phyloP scores from a whole-genome alignment of 2,329 filamentous ascomycete species.

The Cytospora leucostoma region DNA sequence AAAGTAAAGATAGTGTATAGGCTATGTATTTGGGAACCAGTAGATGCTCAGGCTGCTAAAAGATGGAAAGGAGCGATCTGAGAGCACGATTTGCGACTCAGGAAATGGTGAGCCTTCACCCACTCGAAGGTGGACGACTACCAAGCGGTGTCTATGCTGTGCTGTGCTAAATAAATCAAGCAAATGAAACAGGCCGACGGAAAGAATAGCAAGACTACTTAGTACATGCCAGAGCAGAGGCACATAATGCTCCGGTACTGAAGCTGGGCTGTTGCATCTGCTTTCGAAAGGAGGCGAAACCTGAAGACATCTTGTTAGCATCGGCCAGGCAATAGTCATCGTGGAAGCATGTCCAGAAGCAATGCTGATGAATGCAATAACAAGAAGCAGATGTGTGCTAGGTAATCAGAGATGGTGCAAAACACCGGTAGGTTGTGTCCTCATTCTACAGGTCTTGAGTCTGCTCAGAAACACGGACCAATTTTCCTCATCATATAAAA shows the following conservation, averaged over 20 bases:
- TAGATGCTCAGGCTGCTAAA: not conserved
- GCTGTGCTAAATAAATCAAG: not conserved
- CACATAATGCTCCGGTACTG: not conserved
- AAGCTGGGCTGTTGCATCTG: not conserved
- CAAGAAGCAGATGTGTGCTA: not conserved
- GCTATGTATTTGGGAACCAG: not conserved
- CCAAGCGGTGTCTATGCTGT: not conserved
- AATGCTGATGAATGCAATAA: not conserved
- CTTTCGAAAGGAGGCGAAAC: too few relatives aligned
- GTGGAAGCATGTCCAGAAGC: not conserved
- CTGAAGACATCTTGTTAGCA: not conserved
- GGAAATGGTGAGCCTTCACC: not conserved
- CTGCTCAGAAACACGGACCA: slow-evolving; percentile 84
- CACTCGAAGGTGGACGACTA: not conserved
- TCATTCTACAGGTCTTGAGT: slow-evolving; percentile 69
- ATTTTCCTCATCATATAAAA: slow-evolving; percentile 67
- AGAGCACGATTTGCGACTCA: not conserved
- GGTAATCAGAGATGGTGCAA: slow-evolving; percentile 39
- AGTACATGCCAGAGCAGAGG: not conserved
- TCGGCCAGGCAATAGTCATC: too few relatives aligned
- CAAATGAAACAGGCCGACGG: not conserved
- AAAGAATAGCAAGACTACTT: not conserved
- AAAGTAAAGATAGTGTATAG: not conserved
- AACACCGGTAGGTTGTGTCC: slow-evolving; percentile 41
- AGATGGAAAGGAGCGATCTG: not conserved